Evolutionary conservation across 2,329 filamentous ascomycete genomes (phyloP).

Genomic region (Aureobasidium namibiae): DNA sequence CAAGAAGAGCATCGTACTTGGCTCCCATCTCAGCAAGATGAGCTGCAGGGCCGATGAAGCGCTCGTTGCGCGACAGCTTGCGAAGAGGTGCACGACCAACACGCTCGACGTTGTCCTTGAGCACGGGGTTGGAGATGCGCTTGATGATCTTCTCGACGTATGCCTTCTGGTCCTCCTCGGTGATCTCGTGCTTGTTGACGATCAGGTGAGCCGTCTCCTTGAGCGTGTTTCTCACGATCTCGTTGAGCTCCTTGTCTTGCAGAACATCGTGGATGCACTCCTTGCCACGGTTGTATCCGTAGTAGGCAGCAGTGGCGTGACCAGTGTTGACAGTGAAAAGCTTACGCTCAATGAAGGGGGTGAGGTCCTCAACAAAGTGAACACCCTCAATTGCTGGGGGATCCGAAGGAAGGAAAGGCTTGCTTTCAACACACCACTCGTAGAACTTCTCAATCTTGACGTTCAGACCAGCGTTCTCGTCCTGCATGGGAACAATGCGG

Average conservation of each 20-base stretch:
- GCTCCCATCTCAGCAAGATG: slow-evolving; percentile 77
- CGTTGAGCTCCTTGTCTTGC: slow-evolving; percentile 68
- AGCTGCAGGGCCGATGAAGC: slow-evolving; percentile 85
- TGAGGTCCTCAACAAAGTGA: slow-evolving; percentile 85
- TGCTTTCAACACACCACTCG: slow-evolving; percentile 93
- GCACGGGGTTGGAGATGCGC: slow-evolving; percentile 86
- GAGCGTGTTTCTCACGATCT: slow-evolving; percentile 70
- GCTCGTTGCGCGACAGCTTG: slow-evolving; percentile 91
- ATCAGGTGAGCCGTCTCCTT: slow-evolving; percentile 82
- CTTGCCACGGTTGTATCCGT: slow-evolving; percentile 80
- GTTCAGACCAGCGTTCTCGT: slow-evolving; percentile 68
- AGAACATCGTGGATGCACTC: slow-evolving; percentile 84
- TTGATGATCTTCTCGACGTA: slow-evolving; percentile 90
- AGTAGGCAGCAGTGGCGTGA: slow-evolving; percentile 93
- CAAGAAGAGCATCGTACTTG: slow-evolving; percentile 64
- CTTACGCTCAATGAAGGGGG: slow-evolving; percentile 98
- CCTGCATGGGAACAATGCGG: slow-evolving; percentile 91
- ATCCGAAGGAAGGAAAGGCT: slow-evolving; percentile 65
- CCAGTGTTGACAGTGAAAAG: slow-evolving; percentile 98
- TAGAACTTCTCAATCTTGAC: slow-evolving; percentile 98
- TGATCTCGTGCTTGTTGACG: slow-evolving; percentile 76
- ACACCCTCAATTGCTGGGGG: slow-evolving; percentile 75
- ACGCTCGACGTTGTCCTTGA: slow-evolving; percentile 89
- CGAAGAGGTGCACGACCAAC: slow-evolving; percentile 90
- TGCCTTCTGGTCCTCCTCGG: slow-evolving; percentile 63